Evolutionary conservation across 2,329 filamentous ascomycete genomes (phyloP).

Genomic region (Leptosphaerulina australis): DNA sequence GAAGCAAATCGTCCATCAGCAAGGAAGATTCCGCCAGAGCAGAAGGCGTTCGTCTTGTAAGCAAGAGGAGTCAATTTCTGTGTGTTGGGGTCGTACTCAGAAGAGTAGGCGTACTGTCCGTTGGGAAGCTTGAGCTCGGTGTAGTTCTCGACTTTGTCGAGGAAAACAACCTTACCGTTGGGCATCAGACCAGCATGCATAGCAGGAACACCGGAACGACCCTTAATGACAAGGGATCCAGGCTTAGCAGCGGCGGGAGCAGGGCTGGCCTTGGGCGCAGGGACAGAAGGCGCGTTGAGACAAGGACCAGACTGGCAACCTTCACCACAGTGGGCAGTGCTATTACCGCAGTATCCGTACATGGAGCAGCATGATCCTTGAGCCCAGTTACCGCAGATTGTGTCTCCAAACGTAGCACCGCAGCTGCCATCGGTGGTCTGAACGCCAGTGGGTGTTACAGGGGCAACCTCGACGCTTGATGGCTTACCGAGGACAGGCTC

Average conservation of each 20-base stretch:
- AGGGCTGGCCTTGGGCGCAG: conserved; percentile 53
- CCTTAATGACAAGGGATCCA: conserved; percentile 57
- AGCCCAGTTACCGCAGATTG: conserved; percentile 60
- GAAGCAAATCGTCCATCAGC: conserved; percentile 62
- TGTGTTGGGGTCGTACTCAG: conserved; percentile 62
- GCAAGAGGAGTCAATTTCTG: conserved; percentile 55
- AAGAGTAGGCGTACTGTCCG: conserved; percentile 64
- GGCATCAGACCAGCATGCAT: conserved; percentile 67
- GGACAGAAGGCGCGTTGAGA: conserved; percentile 47
- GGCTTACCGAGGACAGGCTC: conserved; percentile 49
- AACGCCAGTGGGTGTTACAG: conserved; percentile 32
- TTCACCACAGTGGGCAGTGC: conserved; percentile 59
- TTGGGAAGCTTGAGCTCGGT: conserved; percentile 61
- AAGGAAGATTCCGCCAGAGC: conserved; percentile 64
- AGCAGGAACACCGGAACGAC: conserved; percentile 64
- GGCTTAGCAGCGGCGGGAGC: conserved; percentile 55
- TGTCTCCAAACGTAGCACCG: conserved; percentile 56
- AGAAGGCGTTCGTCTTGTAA: conserved; percentile 67
- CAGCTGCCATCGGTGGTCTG: conserved; percentile 61
- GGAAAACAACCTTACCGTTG: conserved; percentile 64
- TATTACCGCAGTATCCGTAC: conserved; percentile 62
- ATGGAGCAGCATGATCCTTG: conserved; percentile 62
- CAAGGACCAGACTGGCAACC: conserved; percentile 63
- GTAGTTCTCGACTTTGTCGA: conserved; percentile 69
- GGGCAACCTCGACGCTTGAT: conserved; percentile 17